These are phyloP conservation scores for Onygena corvina DNA, from an alignment of 2,329 filamentous ascomycete species.

Conservation along the genomic window DNA sequence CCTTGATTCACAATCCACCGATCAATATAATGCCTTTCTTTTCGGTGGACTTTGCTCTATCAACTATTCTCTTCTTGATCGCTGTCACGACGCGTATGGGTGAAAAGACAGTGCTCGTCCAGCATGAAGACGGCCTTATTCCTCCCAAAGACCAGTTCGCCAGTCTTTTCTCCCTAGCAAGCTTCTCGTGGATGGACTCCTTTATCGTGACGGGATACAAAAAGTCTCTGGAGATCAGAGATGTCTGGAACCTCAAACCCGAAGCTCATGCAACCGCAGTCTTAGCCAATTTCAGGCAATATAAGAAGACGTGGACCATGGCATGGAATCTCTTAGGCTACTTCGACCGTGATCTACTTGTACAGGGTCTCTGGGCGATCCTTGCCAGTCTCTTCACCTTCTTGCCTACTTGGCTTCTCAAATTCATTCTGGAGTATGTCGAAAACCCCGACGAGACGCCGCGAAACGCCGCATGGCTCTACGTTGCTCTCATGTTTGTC, in stretches of 20 bases:
- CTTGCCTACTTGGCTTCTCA: constrained; percentile 77
- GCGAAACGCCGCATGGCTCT: constrained; percentile 84
- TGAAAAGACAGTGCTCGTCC: constrained; percentile 75
- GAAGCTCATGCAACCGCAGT: constrained; percentile 78
- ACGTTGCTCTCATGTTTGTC: constrained; percentile 77
- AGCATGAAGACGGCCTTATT: constrained; percentile 78
- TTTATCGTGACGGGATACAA: constrained; percentile 84
- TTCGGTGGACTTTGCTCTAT: constrained; percentile 62
- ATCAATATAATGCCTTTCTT: constrained; percentile 50
- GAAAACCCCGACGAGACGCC: constrained; percentile 66
- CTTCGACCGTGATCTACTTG: constrained; percentile 63
- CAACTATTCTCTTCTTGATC: constrained; percentile 61
- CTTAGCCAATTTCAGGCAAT: constrained; percentile 68
- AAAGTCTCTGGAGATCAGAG: constrained; percentile 65
- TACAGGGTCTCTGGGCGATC: constrained; percentile 69
- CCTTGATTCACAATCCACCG: constrained; percentile 63
- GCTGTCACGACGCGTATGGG: constrained; percentile 76
- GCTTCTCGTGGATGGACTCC: constrained; percentile 81
- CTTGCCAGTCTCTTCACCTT: constrained; percentile 77
- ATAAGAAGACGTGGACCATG: constrained; percentile 69
- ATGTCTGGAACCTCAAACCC: constrained; percentile 84
- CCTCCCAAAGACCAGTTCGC: constrained; percentile 79
- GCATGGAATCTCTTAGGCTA: constrained; percentile 71
- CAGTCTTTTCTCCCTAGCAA: constrained; percentile 75
- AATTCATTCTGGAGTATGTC: constrained; percentile 87